A percentile compares a stretch with the other conserved stretches of the same genome.
These are phyloP conservation scores for Leishmania major DNA, from an alignment of 208 protist species.

Conservation along the genomic window DNA sequence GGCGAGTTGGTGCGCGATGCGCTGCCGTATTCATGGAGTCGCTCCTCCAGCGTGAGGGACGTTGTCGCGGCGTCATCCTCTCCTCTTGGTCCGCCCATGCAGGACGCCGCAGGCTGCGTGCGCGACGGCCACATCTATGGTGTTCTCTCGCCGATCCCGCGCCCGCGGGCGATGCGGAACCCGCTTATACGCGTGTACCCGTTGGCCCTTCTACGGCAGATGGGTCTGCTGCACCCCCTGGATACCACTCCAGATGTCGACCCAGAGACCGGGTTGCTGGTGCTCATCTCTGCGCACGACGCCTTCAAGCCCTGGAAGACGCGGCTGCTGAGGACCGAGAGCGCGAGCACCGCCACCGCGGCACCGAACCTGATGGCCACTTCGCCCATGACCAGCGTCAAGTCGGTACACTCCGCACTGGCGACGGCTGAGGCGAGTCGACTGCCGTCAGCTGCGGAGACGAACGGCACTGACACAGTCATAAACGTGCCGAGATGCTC, in stretches of 20 bases:
- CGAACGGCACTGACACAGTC: background rate
- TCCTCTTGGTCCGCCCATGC: no score
- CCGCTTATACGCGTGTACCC: constrained; percentile 47
- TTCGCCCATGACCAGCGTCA: background rate
- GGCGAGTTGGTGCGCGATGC: constrained; percentile 16
- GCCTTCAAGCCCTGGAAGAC: constrained; percentile 34
- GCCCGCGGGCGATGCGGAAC: constrained; percentile 31
- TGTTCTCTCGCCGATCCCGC: constrained; percentile 9
- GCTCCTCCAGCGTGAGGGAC: background rate
- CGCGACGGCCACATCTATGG: background rate
- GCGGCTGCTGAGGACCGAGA: background rate
- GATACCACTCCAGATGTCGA: constrained; percentile 29
- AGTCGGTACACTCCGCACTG: background rate
- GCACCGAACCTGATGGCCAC: background rate
- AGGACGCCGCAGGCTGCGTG: background rate
- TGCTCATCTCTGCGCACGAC: constrained; percentile 34
- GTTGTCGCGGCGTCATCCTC: background rate
- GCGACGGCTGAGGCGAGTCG: background rate
- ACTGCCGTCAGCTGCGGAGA: background rate
- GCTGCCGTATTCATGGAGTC: constrained; percentile 5
- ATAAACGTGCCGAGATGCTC: background rate
- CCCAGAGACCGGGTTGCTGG: constrained; percentile 15
- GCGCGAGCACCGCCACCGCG: background rate
- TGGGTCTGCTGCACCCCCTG: constrained; percentile 39
- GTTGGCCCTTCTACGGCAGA: constrained; percentile 37